These are phyloP conservation scores for Mycena chlorophos DNA, from an alignment of 768 basidiomycete genomes.

Conservation along the genomic window DNA sequence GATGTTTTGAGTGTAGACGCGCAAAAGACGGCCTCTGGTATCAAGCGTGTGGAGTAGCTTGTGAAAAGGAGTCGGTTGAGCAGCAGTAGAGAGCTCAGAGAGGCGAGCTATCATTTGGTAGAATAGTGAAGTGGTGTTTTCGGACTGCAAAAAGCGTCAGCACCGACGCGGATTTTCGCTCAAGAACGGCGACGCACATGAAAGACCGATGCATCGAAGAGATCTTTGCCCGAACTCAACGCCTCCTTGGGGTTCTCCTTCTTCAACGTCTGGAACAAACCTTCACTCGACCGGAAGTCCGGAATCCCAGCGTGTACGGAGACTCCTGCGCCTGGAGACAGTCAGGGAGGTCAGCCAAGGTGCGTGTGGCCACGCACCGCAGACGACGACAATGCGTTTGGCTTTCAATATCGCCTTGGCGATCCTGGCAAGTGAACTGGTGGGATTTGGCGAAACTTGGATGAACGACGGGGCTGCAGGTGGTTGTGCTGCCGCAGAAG, in stretches of 20 bases:
- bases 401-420: constrained; percentile 75
- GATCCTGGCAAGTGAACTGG: constrained; percentile 50
- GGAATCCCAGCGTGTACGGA: constrained; percentile 88
- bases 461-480: constrained; percentile 61
- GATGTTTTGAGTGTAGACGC: constrained; percentile 94
- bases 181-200: constrained; percentile 51
- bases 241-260: constrained; percentile 73
- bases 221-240: constrained; percentile 76
- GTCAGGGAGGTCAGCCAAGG: constrained; percentile 1
- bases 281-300: constrained; percentile 82
- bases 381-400: constrained; percentile 81
- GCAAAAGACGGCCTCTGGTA: constrained; percentile 69
- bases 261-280: constrained; percentile 77
- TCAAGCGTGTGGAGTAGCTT: constrained; percentile 72
- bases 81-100: constrained; percentile 67
- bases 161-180: background rate
- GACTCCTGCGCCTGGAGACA: constrained; percentile 73
- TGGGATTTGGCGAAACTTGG: constrained; percentile 44
- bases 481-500: constrained; percentile 32
- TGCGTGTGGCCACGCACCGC: constrained; percentile 54
- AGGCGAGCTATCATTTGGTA: constrained; percentile 89
- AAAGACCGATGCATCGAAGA: constrained; percentile 90
- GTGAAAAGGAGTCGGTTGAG: constrained; percentile 82
- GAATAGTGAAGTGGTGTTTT: constrained; percentile 72
- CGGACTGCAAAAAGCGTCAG: constrained; percentile 51